phyloP scores from a whole-genome alignment of 2,329 filamentous ascomycete genomes.

The Diplodia mutila region DNA sequence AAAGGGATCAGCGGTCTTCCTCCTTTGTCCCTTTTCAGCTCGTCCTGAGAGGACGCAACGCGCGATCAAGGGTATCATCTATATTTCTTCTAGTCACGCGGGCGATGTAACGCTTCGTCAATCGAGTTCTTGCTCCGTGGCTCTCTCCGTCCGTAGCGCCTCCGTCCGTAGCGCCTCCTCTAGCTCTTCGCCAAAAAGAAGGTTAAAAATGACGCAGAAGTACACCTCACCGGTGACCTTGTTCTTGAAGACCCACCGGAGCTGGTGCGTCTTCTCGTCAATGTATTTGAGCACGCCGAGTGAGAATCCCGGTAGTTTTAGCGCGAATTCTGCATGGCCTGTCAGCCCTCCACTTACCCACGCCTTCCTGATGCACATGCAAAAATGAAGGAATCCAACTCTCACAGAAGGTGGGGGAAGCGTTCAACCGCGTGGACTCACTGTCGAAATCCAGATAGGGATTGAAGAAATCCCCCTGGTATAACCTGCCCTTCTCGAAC shows the following conservation, averaged over 20 bases:
- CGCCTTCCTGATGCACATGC: neutral
- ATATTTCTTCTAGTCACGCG: neutral
- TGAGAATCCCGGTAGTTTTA: conserved; percentile 51
- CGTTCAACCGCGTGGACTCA: conserved; percentile 13
- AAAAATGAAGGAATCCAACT: neutral
- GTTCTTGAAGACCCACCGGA: conserved; percentile 53
- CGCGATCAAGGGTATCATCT: neutral
- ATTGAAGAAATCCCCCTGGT: conserved; percentile 54
- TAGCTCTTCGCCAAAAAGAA: conserved; percentile 50
- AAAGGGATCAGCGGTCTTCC: neutral
- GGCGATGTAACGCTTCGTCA: conserved; percentile 1
- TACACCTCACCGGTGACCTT: conserved; percentile 45
- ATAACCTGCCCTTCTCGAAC: conserved; percentile 50
- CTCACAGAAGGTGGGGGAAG: neutral
- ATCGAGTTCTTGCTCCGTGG: conserved; percentile 18
- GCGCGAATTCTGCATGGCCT: conserved; percentile 38
- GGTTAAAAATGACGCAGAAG: conserved; percentile 51
- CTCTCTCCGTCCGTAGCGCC: conserved; percentile 37
- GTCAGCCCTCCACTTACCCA: conserved; percentile 1
- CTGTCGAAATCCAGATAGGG: conserved; percentile 53
- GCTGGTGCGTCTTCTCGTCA: conserved; percentile 52
- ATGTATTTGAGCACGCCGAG: conserved; percentile 52
- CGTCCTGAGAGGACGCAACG: neutral
- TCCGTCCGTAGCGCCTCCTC: conserved; percentile 40
- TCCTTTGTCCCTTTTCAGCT: neutral